Conservation (phyloP, 2,329 filamentous ascomycete species). For the Tolypocladium sp. region DNA sequence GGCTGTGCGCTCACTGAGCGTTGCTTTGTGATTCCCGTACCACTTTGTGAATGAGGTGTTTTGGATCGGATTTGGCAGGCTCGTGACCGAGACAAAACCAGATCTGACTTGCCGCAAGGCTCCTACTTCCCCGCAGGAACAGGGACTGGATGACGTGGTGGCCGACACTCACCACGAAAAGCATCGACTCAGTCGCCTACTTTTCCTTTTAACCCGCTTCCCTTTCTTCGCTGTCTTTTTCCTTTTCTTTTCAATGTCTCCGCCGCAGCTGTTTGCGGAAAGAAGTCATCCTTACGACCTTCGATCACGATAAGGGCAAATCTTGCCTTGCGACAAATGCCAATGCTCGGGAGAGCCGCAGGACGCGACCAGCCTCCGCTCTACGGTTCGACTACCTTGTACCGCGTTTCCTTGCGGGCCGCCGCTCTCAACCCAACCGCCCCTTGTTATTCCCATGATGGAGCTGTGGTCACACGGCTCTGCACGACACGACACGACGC, state of each 20-base stretch:
- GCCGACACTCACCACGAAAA: constrained; percentile 20
- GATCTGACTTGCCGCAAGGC: constrained; percentile 58
- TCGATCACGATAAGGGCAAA: neutral
- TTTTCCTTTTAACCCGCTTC: constrained; percentile 5
- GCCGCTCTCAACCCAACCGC: neutral
- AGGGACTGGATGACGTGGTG: constrained; percentile 35
- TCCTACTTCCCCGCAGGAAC: constrained; percentile 37
- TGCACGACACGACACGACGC: neutral
- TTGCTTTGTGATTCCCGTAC: constrained; percentile 18
- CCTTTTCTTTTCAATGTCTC: constrained; percentile 4
- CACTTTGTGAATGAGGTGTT: constrained; percentile 19
- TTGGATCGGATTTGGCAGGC: constrained; percentile 41
- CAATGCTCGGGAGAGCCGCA: neutral
- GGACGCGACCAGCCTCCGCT: neutral
- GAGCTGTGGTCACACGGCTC: constrained; percentile 1
- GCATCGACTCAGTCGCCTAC: constrained; percentile 12
- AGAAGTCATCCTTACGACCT: neutral
- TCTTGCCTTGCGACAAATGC: neutral
- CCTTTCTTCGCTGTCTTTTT: constrained; percentile 15
- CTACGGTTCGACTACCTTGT: neutral
- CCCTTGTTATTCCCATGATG: neutral
- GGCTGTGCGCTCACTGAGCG: constrained; percentile 10
- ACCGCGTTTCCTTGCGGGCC: neutral
- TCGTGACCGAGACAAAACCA: constrained; percentile 38
- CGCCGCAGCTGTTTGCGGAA: constrained; percentile 3